phyloP scores from a whole-genome alignment of 75 land plant genomes.

The Selaginella moellendorffii region DNA sequence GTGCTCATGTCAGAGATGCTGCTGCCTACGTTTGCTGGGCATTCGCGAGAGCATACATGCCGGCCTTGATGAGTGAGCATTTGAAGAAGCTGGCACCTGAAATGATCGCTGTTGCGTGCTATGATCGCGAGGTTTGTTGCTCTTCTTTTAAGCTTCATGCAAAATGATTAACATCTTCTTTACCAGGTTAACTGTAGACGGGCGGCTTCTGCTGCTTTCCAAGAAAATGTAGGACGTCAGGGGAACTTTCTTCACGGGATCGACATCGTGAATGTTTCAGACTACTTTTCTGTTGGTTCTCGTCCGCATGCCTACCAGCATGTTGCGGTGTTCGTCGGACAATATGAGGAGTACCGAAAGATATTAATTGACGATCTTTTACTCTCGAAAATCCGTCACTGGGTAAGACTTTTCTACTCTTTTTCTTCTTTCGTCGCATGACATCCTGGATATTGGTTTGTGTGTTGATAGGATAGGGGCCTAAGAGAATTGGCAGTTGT shows the following conservation, averaged over 20 bases:
- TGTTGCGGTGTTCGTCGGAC: slow-evolving; percentile 73
- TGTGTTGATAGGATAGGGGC: slow-evolving; percentile 73
- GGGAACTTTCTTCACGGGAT: slow-evolving; percentile 91
- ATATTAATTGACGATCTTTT: slow-evolving; percentile 71
- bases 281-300: slow-evolving; percentile 89
- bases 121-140: slow-evolving; percentile 78
- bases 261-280: slow-evolving; percentile 87
- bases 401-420: slow-evolving; percentile 43
- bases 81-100: slow-evolving; percentile 74
- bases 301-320: slow-evolving; percentile 60
- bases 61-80: slow-evolving; percentile 52
- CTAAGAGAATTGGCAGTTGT: slow-evolving; percentile 76
- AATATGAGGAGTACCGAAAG: slow-evolving; percentile 54
- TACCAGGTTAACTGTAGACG: slow-evolving; percentile 92
- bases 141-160: neutral
- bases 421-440: slow-evolving; percentile 11
- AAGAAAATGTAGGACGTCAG: slow-evolving; percentile 98
- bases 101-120: slow-evolving; percentile 79
- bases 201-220: slow-evolving; percentile 98
- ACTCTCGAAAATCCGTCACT: slow-evolving; percentile 58
- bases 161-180: slow-evolving; percentile 4
- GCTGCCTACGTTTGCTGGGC: slow-evolving; percentile 99
- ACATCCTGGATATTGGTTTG: too few relatives aligned
- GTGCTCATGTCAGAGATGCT: slow-evolving; percentile 98
- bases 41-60: slow-evolving; percentile 88